A percentile compares a stretch with the other conserved stretches of the same genome.
Evolutionary conservation across 352 stramenopile genomes (phyloP).

Genomic region (Phytophthora sp.): DNA sequence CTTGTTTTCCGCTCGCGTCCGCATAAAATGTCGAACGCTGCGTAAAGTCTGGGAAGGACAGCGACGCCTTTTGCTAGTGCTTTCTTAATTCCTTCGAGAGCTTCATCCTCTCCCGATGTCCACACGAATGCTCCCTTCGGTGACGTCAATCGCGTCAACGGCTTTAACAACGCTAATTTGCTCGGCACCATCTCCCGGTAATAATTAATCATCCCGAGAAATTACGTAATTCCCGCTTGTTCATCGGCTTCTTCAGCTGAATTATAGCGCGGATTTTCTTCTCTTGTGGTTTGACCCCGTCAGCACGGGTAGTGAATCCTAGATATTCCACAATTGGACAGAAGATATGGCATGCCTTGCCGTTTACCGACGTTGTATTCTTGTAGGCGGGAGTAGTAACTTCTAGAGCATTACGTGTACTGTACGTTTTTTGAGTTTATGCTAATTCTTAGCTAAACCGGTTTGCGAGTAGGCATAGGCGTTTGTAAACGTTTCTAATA

Average conservation of each 20-base stretch:
- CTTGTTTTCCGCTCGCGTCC: background rate
- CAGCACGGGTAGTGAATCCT: background rate
- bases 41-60: slow-evolving; percentile 4
- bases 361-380: slow-evolving; percentile 5
- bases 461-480: too few species aligned
- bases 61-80: slow-evolving; percentile 6
- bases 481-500: too few species aligned
- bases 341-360: slow-evolving; percentile 18
- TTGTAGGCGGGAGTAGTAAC: too few species aligned
- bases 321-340: slow-evolving; percentile 10
- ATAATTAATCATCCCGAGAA: slow-evolving; percentile 13
- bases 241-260: background rate
- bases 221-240: slow-evolving; percentile 2
- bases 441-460: too few species aligned
- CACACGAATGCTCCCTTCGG: background rate
- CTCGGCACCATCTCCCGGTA: slow-evolving; percentile 17
- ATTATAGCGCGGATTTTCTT: slow-evolving; percentile 1
- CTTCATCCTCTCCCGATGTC: slow-evolving; percentile 4
- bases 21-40: too few species aligned
- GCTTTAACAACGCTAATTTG: slow-evolving; percentile 2
- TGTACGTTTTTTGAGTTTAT: too few species aligned
- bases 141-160: slow-evolving; percentile 4
- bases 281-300: slow-evolving; percentile 6
- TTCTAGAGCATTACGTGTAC: too few species aligned
- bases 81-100: slow-evolving; percentile 4